A percentile compares a stretch with the other conserved stretches of the same genome.
Conservation (phyloP, 495 filamentous ascomycete genomes). For the Copromyces sp. region DNA sequence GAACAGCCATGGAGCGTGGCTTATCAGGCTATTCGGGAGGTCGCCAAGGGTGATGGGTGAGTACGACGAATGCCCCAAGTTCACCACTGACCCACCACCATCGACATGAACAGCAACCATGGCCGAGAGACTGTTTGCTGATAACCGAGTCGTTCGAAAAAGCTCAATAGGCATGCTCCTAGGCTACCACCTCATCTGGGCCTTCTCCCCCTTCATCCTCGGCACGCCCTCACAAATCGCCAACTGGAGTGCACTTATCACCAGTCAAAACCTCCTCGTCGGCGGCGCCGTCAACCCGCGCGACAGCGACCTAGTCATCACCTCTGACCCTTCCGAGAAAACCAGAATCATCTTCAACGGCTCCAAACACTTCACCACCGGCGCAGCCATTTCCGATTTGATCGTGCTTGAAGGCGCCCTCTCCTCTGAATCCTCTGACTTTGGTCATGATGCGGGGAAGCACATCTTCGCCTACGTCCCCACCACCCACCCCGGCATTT, state of each 20-base stretch:
- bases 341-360: conserved; percentile 46
- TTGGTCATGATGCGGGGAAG: conserved; percentile 16
- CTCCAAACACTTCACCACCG: conserved; percentile 53
- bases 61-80: background rate
- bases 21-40: conserved; percentile 48
- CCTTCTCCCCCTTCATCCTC: conserved; percentile 44
- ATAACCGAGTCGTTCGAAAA: background rate
- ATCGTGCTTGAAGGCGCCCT: conserved; percentile 50
- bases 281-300: conserved; percentile 54
- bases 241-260: conserved; percentile 40
- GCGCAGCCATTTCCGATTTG: conserved; percentile 51
- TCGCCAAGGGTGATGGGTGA: conserved; percentile 48
- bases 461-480: conserved; percentile 49
- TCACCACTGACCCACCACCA: background rate
- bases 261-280: conserved; percentile 50
- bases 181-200: conserved; percentile 54
- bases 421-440: conserved; percentile 25
- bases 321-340: conserved; percentile 37
- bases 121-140: background rate
- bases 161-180: conserved; percentile 48
- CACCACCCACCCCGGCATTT: conserved; percentile 44
- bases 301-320: conserved; percentile 47
- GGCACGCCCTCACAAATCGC: conserved; percentile 46
- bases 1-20: conserved; percentile 46
- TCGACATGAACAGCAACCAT: background rate